A percentile compares a stretch with the other conserved stretches of the same genome.
phyloP scores from a whole-genome alignment of 1,139 yeast species.

The Geotrichum phurueaensis region DNA sequence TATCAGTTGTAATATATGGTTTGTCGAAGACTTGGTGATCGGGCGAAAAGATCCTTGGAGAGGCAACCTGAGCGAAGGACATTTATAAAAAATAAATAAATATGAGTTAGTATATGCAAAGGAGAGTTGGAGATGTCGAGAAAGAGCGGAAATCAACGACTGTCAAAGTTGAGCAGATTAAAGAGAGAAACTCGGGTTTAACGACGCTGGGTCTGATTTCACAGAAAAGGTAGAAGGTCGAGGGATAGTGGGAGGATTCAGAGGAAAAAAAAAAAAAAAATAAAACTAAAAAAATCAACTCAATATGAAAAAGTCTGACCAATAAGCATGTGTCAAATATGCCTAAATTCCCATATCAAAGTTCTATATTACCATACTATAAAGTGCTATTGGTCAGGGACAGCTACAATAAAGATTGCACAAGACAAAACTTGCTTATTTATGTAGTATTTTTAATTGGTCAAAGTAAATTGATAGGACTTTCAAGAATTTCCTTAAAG shows the following conservation, averaged over 20 bases:
- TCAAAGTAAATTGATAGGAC: too few species aligned
- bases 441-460: too few species aligned
- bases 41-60: constrained; percentile 4
- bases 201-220: neutral
- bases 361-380: neutral
- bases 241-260: neutral
- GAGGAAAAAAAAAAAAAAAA: neutral
- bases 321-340: neutral
- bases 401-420: neutral
- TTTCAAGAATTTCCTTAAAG: too few species aligned
- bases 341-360: neutral
- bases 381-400: neutral
- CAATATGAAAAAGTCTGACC: neutral
- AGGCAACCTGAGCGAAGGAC: constrained; percentile 10
- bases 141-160: neutral
- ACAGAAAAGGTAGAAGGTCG: neutral
- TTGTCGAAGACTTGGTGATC: constrained; percentile 5
- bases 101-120: neutral
- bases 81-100: neutral
- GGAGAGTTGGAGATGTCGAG: neutral
- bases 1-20: neutral
- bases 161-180: neutral
- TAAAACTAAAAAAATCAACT: neutral
- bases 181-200: neutral
- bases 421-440: too few species aligned